Conservation (phyloP, 306 rosid species). For the Malus fusca region DNA sequence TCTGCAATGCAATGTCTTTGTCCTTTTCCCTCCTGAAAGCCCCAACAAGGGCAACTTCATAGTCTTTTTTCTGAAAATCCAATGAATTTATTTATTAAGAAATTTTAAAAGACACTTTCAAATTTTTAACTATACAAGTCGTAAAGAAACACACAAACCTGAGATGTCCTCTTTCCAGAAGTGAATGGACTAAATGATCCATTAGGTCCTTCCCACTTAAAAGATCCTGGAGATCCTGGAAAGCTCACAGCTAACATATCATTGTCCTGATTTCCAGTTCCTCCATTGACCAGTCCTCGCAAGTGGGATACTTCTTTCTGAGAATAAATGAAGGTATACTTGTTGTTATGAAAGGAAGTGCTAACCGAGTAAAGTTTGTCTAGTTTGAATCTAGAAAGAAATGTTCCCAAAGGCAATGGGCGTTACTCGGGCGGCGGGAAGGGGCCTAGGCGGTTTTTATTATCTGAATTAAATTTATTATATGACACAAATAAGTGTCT, state of each 20-base stretch:
- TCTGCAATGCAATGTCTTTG: constrained; percentile 63
- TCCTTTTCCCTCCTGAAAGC: constrained; percentile 93
- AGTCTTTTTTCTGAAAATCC: constrained; percentile 62
- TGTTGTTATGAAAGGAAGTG: neutral
- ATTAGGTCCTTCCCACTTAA: constrained; percentile 79
- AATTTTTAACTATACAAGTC: neutral
- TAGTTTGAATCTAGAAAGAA: neutral
- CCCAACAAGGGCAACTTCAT: constrained; percentile 89
- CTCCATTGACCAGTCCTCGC: constrained; percentile 57
- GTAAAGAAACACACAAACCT: constrained; percentile 35
- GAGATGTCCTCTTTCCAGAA: constrained; percentile 52
- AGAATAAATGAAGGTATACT: constrained; percentile 2
- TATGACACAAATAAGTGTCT: no score
- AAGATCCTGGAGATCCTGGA: constrained; percentile 88
- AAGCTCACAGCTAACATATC: constrained; percentile 47
- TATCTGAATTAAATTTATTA: no score
- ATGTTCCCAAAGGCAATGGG: no score
- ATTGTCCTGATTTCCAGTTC: constrained; percentile 52
- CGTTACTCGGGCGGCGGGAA: no score
- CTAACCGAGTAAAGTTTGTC: neutral
- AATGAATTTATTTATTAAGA: constrained; percentile 9
- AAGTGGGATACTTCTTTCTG: constrained; percentile 86
- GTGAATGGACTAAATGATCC: constrained; percentile 78
- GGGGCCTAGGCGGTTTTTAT: no score
- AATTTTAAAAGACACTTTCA: constrained; percentile 10